A percentile compares a stretch with the other conserved stretches of the same genome.
Conservation (phyloP, 2,329 filamentous ascomycete species). For the Fusarium brachygibbosum region DNA sequence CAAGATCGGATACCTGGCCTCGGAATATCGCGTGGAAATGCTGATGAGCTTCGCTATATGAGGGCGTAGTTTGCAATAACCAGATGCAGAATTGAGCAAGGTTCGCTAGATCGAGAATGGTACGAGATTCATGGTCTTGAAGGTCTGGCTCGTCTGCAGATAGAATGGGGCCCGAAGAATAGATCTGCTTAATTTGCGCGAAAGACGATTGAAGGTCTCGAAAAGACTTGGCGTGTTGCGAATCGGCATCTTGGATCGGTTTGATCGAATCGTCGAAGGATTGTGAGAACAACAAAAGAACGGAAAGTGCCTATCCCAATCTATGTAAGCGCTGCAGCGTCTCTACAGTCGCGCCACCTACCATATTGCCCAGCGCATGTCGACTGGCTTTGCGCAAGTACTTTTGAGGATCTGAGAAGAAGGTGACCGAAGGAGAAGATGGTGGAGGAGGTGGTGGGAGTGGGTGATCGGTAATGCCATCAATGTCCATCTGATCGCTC, state of each 20-base stretch:
- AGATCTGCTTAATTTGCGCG: conserved; percentile 53
- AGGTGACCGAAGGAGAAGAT: conserved; percentile 48
- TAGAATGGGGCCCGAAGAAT: conserved; percentile 52
- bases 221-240: conserved; percentile 54
- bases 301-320: conserved; percentile 54
- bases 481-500: conserved; percentile 54
- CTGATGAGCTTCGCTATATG: conserved; percentile 60
- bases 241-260: conserved; percentile 52
- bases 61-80: conserved; percentile 56
- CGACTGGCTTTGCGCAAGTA: conserved; percentile 56
- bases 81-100: conserved; percentile 62
- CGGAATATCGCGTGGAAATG: conserved; percentile 62
- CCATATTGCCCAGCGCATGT: conserved; percentile 58
- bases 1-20: conserved; percentile 61
- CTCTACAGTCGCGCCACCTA: conserved; percentile 47
- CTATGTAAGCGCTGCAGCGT: conserved; percentile 32
- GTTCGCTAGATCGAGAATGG: conserved; percentile 62
- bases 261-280: conserved; percentile 55
- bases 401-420: conserved; percentile 55
- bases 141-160: conserved; percentile 54
- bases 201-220: conserved; percentile 52
- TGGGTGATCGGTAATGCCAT: conserved; percentile 49
- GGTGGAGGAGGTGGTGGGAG: conserved; percentile 44
- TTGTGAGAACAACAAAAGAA: conserved; percentile 56
- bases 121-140: conserved; percentile 51